These are phyloP conservation scores for Vitis cinerea DNA, from an alignment of 164 flowering plant species.

Conservation along the genomic window DNA sequence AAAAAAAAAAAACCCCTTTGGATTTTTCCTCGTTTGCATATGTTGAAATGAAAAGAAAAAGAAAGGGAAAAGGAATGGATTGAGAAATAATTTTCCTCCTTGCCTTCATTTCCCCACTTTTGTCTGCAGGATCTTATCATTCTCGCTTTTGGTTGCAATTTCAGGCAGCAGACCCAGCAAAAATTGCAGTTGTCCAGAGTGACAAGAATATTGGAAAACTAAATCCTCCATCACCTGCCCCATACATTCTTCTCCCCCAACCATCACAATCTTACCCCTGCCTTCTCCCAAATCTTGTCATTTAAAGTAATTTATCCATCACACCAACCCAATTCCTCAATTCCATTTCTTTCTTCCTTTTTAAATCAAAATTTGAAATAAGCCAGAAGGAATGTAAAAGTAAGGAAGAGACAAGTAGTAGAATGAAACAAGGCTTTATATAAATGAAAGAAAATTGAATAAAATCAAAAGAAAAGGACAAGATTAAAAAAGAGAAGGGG, in stretches of 20 bases:
- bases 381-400: neutral
- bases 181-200: conserved; percentile 31
- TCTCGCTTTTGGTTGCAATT: conserved; percentile 49
- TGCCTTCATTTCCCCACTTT: conserved; percentile 15
- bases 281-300: neutral
- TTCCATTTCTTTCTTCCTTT: neutral
- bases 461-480: too few relatives aligned
- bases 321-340: neutral
- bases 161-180: conserved; percentile 51
- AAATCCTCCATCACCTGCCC: conserved; percentile 53
- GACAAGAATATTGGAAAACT: conserved; percentile 42
- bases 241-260: conserved; percentile 45
- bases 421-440: neutral
- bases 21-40: too few relatives aligned
- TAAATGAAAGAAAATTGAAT: neutral
- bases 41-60: too few relatives aligned
- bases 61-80: too few relatives aligned
- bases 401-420: neutral
- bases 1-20: too few relatives aligned
- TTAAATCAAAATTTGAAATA: too few relatives aligned
- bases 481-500: conserved; percentile 3
- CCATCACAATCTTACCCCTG: neutral
- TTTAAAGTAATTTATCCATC: too few relatives aligned
- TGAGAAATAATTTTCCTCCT: neutral
- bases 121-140: conserved; percentile 50